Base-by-base conservation (phyloP, 768 basidiomycete genomes). In the Termitomyces sp. region DNA sequence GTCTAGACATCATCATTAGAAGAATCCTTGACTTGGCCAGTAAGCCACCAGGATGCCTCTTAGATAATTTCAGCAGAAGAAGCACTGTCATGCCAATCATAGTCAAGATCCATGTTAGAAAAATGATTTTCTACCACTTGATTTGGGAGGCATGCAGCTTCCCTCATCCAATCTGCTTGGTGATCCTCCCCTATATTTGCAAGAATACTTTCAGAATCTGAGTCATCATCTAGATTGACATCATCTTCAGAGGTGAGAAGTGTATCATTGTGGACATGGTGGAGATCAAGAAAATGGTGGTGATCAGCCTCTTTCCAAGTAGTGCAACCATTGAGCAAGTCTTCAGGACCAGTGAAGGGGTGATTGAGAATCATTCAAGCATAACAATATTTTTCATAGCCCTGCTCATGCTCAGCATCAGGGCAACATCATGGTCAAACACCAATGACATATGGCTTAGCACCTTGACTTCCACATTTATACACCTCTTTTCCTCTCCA, bases 1-100 rank as follows among this genome's bases (percentile, higher is more conserved):
- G 17, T 28, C 55, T 67, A 63, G 11, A 64, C 57, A 25, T 60
- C 57, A 62, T 65, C 62, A 57, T 66, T 66, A 3, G 62, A 63
- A 17, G 59, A 58, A 23, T 61, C 56, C n/a, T 66, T 66, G 25
- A 63, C 56, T 21, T 59, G 54, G 46, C 56, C 54, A n/a, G 34
- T 21, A 4, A 66, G 49, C 65, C 64, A 66, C 7, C 35, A n/a
- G 41, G 54, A 28, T 48, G 60, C 64, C 28, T 44, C 52, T 11
- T 45, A 44, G 5, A 63, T 45, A 44, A 43, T 45, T 14, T 23
- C 48, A 10, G 17, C 16, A 41, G 53, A 45, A 5, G 61, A 39
- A 42, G 65, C 61, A n/a, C n/a, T n/a, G n/a, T n/a, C n/a, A n/a
- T n/a, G n/a, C n/a, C n/a, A n/a, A n/a, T n/a, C n/a, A n/a, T n/a